Evolutionary conservation across 805 yeast species (phyloP).

Genomic region (Metschnikowia borealis): DNA sequence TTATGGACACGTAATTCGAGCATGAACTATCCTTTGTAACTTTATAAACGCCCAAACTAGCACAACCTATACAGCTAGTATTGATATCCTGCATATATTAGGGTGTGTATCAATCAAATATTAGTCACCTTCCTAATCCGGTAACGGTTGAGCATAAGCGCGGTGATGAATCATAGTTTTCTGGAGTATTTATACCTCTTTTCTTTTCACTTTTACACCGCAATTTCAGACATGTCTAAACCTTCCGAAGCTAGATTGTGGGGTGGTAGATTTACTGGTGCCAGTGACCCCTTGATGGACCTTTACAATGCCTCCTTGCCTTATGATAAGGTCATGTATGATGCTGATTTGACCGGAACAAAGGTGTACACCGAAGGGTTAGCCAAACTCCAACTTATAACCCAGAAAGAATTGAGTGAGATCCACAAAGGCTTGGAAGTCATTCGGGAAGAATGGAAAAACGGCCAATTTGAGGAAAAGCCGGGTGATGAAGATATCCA

Average conservation of each 20-base stretch:
- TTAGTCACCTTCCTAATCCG: slow-evolving; percentile 10
- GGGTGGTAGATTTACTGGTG: slow-evolving; percentile 99
- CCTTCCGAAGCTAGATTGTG: slow-evolving; percentile 76
- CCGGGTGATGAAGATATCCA: slow-evolving; percentile 97
- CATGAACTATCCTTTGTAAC: not conserved
- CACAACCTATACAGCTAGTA: too few relatives aligned
- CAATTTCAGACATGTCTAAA: slow-evolving; percentile 18
- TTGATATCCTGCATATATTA: not conserved
- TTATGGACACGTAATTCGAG: not conserved
- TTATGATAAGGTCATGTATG: slow-evolving; percentile 91
- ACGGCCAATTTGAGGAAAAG: slow-evolving; percentile 62
- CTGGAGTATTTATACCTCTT: not conserved
- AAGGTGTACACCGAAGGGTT: slow-evolving; percentile 88
- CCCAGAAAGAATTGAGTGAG: slow-evolving; percentile 65
- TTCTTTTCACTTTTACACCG: not conserved
- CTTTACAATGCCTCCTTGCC: slow-evolving; percentile 95
- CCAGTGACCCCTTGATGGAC: slow-evolving; percentile 96
- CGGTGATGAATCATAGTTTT: slow-evolving; percentile 21
- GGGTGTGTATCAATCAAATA: not conserved
- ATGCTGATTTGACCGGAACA: slow-evolving; percentile 91
- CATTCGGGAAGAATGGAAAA: slow-evolving; percentile 81
- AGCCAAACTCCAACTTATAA: slow-evolving; percentile 70
- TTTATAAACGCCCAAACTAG: too few relatives aligned
- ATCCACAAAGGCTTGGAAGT: slow-evolving; percentile 78
- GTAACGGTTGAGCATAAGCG: slow-evolving; percentile 17